A percentile compares a stretch with the other conserved stretches of the same genome.
These are phyloP conservation scores for Pseudogymnoascus sp. DNA, from an alignment of 2,329 filamentous ascomycete genomes.

Conservation along the genomic window DNA sequence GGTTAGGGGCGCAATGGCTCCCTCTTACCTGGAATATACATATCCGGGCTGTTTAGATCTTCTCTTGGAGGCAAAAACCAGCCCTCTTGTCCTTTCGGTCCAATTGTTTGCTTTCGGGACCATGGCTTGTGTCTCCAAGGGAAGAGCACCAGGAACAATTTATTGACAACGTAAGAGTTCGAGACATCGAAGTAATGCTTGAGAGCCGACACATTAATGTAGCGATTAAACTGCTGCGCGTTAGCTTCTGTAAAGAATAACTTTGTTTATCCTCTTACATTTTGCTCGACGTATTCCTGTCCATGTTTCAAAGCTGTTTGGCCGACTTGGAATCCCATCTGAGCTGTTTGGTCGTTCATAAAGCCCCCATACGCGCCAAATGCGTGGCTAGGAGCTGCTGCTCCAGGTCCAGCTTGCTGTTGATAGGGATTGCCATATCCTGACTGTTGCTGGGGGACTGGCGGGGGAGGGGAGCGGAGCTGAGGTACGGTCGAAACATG, in stretches of 20 bases:
- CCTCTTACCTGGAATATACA: slow-evolving; percentile 75
- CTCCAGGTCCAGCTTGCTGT: slow-evolving; percentile 40
- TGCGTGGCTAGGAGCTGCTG: slow-evolving; percentile 33
- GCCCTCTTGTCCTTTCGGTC: slow-evolving; percentile 59
- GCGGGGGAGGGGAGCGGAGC: slow-evolving; percentile 85
- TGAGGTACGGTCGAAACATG: slow-evolving; percentile 98
- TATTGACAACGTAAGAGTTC: slow-evolving; percentile 91
- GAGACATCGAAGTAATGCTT: slow-evolving; percentile 99
- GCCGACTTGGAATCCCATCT: slow-evolving; percentile 90
- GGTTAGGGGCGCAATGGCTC: neutral
- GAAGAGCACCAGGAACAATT: slow-evolving; percentile 87
- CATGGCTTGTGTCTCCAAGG: slow-evolving; percentile 97
- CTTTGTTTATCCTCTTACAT: slow-evolving; percentile 54
- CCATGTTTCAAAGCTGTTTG: slow-evolving; percentile 86
- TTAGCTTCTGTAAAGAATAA: slow-evolving; percentile 13
- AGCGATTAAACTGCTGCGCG: slow-evolving; percentile 57
- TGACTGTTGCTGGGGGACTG: slow-evolving; percentile 56
- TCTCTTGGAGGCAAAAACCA: slow-evolving; percentile 88
- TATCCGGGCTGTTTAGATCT: slow-evolving; percentile 95
- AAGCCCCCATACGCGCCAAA: slow-evolving; percentile 79
- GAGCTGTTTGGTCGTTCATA: slow-evolving; percentile 90
- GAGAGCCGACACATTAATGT: slow-evolving; percentile 83
- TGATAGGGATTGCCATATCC: slow-evolving; percentile 69
- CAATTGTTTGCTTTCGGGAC: slow-evolving; percentile 78
- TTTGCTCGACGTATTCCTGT: slow-evolving; percentile 91